Conservation (phyloP, 768 basidiomycete genomes). For the Leccinum variicolor region DNA sequence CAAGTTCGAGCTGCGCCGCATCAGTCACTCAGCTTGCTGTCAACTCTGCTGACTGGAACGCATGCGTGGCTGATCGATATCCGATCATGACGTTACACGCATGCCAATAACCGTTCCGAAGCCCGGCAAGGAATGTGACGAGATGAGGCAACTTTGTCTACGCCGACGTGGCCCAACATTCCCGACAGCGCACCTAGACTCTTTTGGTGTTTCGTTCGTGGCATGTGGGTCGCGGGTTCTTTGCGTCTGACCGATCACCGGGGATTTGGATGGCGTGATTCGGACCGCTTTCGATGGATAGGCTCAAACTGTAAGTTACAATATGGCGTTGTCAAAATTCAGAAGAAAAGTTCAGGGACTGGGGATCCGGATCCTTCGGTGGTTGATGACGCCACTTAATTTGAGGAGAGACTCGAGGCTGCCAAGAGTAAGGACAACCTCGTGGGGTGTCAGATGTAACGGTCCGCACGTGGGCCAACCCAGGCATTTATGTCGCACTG, state of each 20-base stretch:
- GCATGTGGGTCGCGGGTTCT: neutral
- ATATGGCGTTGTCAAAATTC: neutral
- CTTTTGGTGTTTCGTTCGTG: neutral
- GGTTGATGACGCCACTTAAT: neutral
- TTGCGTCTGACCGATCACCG: neutral
- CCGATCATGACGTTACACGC: neutral
- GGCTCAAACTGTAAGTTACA: neutral
- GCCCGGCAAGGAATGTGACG: neutral
- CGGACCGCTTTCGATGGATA: neutral
- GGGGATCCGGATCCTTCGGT: neutral
- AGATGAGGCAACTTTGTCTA: neutral
- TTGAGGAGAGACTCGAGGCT: neutral
- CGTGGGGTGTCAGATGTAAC: conserved; percentile 14
- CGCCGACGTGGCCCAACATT: neutral
- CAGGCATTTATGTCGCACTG: neutral
- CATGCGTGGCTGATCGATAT: neutral
- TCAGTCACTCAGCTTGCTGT: neutral
- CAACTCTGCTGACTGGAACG: neutral
- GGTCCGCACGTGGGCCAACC: neutral
- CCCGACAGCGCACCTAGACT: neutral
- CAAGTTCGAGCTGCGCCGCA: neutral
- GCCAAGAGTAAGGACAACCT: conserved; percentile 1
- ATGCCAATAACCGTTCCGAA: neutral
- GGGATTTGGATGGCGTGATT: neutral
- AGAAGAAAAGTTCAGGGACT: conserved; percentile 6